A percentile compares a stretch with the other conserved stretches of the same genome.
Conservation (phyloP, 2,329 filamentous ascomycete genomes). For the Penicillium vulpinum region DNA sequence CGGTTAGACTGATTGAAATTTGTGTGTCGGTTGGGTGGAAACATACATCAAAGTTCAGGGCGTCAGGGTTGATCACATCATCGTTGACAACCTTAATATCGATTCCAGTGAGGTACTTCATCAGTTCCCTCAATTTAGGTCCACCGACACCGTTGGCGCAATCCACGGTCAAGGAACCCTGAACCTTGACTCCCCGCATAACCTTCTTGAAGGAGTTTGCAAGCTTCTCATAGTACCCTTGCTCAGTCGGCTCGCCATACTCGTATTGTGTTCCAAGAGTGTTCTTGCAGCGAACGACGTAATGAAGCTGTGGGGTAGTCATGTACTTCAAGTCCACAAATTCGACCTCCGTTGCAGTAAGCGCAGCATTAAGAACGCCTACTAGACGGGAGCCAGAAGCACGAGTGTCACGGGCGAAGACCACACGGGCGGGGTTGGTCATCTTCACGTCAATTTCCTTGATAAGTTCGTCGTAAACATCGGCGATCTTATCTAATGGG, state of each 20-base stretch:
- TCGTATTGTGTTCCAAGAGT: slow-evolving; percentile 82
- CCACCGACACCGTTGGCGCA: slow-evolving; percentile 97
- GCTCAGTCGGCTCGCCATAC: slow-evolving; percentile 86
- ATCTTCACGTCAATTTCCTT: slow-evolving; percentile 74
- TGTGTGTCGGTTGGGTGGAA: not conserved
- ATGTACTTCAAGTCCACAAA: slow-evolving; percentile 84
- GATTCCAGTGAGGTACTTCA: slow-evolving; percentile 77
- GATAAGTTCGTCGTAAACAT: slow-evolving; percentile 74
- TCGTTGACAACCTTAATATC: slow-evolving; percentile 90
- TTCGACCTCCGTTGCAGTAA: slow-evolving; percentile 72
- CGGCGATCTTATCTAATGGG: slow-evolving; percentile 69
- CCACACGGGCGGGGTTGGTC: slow-evolving; percentile 70
- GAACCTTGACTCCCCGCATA: slow-evolving; percentile 72
- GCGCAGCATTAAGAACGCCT: slow-evolving; percentile 72
- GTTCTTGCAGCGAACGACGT: slow-evolving; percentile 91
- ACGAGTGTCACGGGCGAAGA: slow-evolving; percentile 89
- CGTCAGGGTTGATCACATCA: slow-evolving; percentile 84
- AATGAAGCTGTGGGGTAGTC: slow-evolving; percentile 97
- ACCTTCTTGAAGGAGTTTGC: slow-evolving; percentile 79
- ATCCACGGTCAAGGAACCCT: slow-evolving; percentile 78
- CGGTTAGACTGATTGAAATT: slow-evolving; percentile 17
- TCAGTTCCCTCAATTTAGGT: slow-evolving; percentile 80
- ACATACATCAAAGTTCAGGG: slow-evolving; percentile 81
- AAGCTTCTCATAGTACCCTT: slow-evolving; percentile 94
- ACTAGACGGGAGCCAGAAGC: slow-evolving; percentile 86